Percentiles rank a stretch among this genome's conserved stretches.
Evolutionary conservation across 2,329 filamentous ascomycete genomes (phyloP).

Genomic region (Aureobasidium vineae): DNA sequence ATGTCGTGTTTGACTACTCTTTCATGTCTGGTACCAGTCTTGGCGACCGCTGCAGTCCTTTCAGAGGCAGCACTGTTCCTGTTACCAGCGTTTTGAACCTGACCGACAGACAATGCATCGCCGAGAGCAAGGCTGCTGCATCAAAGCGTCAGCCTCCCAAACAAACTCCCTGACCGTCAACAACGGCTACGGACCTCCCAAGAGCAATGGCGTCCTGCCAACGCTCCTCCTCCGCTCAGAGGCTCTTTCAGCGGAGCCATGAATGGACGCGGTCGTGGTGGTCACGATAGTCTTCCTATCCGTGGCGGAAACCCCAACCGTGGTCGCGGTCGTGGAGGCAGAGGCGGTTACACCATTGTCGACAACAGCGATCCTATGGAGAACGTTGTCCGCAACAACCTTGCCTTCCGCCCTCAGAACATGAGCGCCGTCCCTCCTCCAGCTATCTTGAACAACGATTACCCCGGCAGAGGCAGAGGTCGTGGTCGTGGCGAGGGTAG

Average conservation of each 20-base stretch:
- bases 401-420: slow-evolving; percentile 55
- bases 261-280: slow-evolving; percentile 45
- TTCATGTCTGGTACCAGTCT: slow-evolving; percentile 98
- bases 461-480: slow-evolving; percentile 37
- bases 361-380: slow-evolving; percentile 54
- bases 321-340: slow-evolving; percentile 34
- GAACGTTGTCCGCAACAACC: slow-evolving; percentile 56
- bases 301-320: slow-evolving; percentile 38
- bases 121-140: slow-evolving; percentile 45
- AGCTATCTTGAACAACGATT: slow-evolving; percentile 50
- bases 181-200: slow-evolving; percentile 56
- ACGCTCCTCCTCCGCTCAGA: slow-evolving; percentile 56
- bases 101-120: slow-evolving; percentile 75
- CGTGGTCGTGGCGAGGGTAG: slow-evolving; percentile 31
- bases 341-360: slow-evolving; percentile 47
- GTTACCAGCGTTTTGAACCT: slow-evolving; percentile 87
- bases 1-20: slow-evolving; percentile 88
- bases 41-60: slow-evolving; percentile 83
- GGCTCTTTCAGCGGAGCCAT: slow-evolving; percentile 60
- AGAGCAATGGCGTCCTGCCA: slow-evolving; percentile 59
- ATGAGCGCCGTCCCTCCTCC: slow-evolving; percentile 59
- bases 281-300: slow-evolving; percentile 43
- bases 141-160: slow-evolving; percentile 29
- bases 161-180: slow-evolving; percentile 26
- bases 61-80: slow-evolving; percentile 89